Evolutionary conservation across 192 early-diverging fungal genomes (phyloP).

Genomic region (Geranomyces michiganensis): DNA sequence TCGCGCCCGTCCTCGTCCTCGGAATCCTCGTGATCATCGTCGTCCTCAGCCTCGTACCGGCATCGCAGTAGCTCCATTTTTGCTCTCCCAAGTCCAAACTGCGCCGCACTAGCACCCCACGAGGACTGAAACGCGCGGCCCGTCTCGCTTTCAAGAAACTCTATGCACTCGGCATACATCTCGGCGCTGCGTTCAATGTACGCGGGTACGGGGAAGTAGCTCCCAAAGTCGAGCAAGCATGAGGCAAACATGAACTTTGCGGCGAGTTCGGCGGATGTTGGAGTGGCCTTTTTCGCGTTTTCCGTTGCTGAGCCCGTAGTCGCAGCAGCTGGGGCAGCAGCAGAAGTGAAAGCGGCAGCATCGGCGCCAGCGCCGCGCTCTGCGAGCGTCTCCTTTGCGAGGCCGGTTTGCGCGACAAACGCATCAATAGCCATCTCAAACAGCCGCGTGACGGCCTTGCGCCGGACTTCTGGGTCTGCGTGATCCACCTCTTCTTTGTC

Average conservation of each 20-base stretch:
- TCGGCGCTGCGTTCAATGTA: constrained; percentile 26
- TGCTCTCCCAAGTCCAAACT: constrained; percentile 29
- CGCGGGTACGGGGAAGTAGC: constrained; percentile 11
- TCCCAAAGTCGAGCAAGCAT: constrained; percentile 30
- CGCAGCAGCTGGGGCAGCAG: not conserved
- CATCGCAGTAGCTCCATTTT: constrained; percentile 16
- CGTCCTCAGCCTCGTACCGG: constrained; percentile 24
- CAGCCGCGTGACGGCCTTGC: constrained; percentile 17
- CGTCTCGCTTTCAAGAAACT: not conserved
- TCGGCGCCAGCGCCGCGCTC: not conserved
- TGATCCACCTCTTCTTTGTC: constrained; percentile 7
- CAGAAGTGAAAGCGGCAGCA: not conserved
- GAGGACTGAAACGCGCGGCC: not conserved
- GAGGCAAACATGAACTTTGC: constrained; percentile 22
- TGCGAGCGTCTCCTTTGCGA: not conserved
- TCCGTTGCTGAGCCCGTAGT: not conserved
- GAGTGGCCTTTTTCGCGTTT: not conserved
- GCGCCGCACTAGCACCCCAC: constrained; percentile 31
- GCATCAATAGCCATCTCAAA: constrained; percentile 32
- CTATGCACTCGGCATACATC: constrained; percentile 21
- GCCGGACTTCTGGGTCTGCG: constrained; percentile 12
- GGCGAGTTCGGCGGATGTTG: constrained; percentile 2
- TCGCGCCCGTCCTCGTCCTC: not conserved
- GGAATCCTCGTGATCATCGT: constrained; percentile 15
- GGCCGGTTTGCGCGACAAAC: constrained; percentile 15